A percentile compares a stretch with the other conserved stretches of the same genome.
Evolutionary conservation across 345 rosid genomes (phyloP).

Genomic region (Xanthoceras sorbifolium): DNA sequence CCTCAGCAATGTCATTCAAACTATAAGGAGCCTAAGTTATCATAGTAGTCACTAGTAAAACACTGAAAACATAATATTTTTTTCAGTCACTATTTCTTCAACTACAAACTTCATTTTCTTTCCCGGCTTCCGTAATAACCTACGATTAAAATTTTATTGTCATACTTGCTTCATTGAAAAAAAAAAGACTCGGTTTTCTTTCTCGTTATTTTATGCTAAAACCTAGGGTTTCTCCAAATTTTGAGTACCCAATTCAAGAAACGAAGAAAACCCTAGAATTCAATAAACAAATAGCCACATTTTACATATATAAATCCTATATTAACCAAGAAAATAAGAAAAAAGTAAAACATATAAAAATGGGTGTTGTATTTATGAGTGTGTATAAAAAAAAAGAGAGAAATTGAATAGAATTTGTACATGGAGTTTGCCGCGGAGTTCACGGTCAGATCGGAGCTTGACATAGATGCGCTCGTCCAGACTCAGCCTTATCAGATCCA

Average conservation of each 20-base stretch:
- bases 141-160: background rate
- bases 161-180: too few species aligned
- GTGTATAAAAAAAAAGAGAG: background rate
- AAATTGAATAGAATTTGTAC: conserved; percentile 31
- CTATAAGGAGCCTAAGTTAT: background rate
- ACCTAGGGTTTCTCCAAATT: conserved; percentile 8
- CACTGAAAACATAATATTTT: background rate
- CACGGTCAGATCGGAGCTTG: conserved; percentile 99
- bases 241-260: background rate
- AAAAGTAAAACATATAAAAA: background rate
- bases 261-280: background rate
- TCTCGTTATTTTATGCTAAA: background rate
- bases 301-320: background rate
- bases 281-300: background rate
- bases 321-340: background rate
- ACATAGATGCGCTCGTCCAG: conserved; percentile 99
- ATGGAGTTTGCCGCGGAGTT: conserved; percentile 99
- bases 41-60: background rate
- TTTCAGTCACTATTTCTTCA: background rate
- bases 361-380: background rate
- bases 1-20: background rate
- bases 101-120: background rate
- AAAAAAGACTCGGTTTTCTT: background rate
- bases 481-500: conserved; percentile 95
- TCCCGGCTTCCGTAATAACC: background rate